phyloP scores from a whole-genome alignment of 768 basidiomycete species.

The Phaffia tasmanica region DNA sequence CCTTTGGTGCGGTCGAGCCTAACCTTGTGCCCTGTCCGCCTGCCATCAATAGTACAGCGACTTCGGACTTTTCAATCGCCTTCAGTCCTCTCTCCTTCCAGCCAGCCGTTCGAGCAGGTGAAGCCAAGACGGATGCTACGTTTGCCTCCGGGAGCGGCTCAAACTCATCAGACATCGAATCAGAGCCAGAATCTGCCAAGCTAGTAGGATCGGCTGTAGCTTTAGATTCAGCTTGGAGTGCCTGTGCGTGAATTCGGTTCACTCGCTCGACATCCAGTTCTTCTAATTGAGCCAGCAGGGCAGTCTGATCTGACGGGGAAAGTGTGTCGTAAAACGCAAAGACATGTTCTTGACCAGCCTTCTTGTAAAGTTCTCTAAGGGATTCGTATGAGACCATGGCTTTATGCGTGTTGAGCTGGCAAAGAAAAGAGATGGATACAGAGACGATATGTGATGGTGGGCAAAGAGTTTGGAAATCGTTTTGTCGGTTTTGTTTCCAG shows the following conservation, averaged over 20 bases:
- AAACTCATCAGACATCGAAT: constrained; percentile 45
- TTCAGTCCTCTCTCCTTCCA: constrained; percentile 72
- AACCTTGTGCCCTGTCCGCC: constrained; percentile 94
- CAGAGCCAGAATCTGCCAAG: constrained; percentile 26
- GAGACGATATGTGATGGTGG: too few relatives aligned
- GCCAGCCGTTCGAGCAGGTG: constrained; percentile 49
- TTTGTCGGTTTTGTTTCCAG: too few relatives aligned
- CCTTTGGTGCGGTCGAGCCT: constrained; percentile 85
- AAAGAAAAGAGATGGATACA: too few relatives aligned
- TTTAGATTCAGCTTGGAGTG: constrained; percentile 52
- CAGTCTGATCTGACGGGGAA: constrained; percentile 50
- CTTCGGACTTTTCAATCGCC: constrained; percentile 68
- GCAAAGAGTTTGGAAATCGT: too few relatives aligned
- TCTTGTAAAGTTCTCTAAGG: constrained; percentile 48
- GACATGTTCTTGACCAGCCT: constrained; percentile 78
- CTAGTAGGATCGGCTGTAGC: constrained; percentile 4
- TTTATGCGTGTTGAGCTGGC: too few relatives aligned
- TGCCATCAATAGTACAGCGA: constrained; percentile 94
- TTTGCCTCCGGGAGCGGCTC: constrained; percentile 71
- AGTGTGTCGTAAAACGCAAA: constrained; percentile 76
- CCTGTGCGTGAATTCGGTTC: constrained; percentile 72
- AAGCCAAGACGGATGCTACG: constrained; percentile 37
- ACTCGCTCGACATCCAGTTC: constrained; percentile 79
- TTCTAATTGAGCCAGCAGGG: constrained; percentile 61
- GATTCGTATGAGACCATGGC: constrained; percentile 15